Percentiles rank a stretch among this genome's conserved stretches.
These are phyloP conservation scores for Coniophora puteana DNA, from an alignment of 1,284 basidiomycete genomes.

Conservation along the genomic window DNA sequence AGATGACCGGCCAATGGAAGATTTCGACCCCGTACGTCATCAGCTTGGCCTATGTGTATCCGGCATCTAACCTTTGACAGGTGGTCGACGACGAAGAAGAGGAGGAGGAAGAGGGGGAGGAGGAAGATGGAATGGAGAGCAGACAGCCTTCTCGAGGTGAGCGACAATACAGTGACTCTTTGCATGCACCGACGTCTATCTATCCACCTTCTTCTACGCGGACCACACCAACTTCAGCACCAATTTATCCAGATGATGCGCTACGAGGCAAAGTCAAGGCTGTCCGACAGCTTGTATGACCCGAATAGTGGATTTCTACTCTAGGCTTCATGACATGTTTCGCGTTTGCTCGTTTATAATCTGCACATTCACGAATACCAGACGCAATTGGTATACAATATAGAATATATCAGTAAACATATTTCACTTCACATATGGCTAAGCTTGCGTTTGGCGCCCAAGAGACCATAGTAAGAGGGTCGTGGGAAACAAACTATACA, in stretches of 20 bases:
- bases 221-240: constrained; percentile 42
- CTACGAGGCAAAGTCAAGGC: constrained; percentile 42
- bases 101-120: constrained; percentile 64
- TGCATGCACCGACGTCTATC: constrained; percentile 31
- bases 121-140: constrained; percentile 50
- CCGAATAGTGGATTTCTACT: constrained; percentile 2
- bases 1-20: constrained; percentile 73
- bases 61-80: constrained; percentile 15
- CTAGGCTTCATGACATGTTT: constrained; percentile 6
- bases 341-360: constrained; percentile 10
- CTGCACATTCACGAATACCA: constrained; percentile 8
- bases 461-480: constrained; percentile 4
- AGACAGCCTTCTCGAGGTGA: constrained; percentile 30
- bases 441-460: not conserved
- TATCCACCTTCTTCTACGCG: constrained; percentile 38
- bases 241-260: constrained; percentile 30
- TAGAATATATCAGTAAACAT: constrained; percentile 7
- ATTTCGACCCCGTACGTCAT: constrained; percentile 70
- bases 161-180: constrained; percentile 25
- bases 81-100: constrained; percentile 45
- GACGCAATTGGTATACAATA: constrained; percentile 4
- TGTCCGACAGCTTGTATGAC: constrained; percentile 37
- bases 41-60: constrained; percentile 9
- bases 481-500: constrained; percentile 38
- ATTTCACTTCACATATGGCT: constrained; percentile 4